Evolutionary conservation across 345 rosid genomes (phyloP), one percentile per base, ranked within the genome.

Genomic region (Arabidopsis suecica): DNA sequence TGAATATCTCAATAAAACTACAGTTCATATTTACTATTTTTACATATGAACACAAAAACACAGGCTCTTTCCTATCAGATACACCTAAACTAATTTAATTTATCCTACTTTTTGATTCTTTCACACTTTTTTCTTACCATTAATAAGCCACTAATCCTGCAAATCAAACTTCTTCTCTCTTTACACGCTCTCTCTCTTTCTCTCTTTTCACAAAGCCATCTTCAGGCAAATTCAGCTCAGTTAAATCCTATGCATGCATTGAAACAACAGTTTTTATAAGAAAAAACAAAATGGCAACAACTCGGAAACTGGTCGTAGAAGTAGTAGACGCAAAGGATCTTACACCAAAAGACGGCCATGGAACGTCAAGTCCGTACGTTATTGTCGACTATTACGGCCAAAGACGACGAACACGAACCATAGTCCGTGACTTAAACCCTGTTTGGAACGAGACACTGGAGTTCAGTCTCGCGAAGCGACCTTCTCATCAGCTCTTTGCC

Each of bases 291-390:
- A 59, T 78, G 71, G 84, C 84, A 89, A 79, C 85, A 13, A 50
- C 81, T 13, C 85, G 79, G 62, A 93, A 86, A 58, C 85, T 91
- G 9, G 77, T 91, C 0, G 97, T 93, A 42, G 97, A 93, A 77
- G 91, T 93, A n/a, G 86, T 84, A 8, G 97, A 89, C 50, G 98
- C 97, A 7, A 78, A 81, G 6, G 84, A 83, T 41, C 84, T 93
- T 5, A 58, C 72, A 7, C 97, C 97, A 0, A 91, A 86, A 48
- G 98, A 91, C 36, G 98, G 98, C 8, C 96, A 88, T 0, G 98
- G 98, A 13, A 78, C 88, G 0, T 91, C 98, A 14, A 93, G 98
- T 73, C 97, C 98, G 7, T 93, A 87, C 79, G 98, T 87, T 6
- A 82, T 86, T 22, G 66, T 89, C 40, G 90, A 93, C 70, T 93